Evolutionary conservation across 2,329 filamentous ascomycete species (phyloP), one percentile per base, ranked within the genome.

Genomic region (Aspergillus japonicus): DNA sequence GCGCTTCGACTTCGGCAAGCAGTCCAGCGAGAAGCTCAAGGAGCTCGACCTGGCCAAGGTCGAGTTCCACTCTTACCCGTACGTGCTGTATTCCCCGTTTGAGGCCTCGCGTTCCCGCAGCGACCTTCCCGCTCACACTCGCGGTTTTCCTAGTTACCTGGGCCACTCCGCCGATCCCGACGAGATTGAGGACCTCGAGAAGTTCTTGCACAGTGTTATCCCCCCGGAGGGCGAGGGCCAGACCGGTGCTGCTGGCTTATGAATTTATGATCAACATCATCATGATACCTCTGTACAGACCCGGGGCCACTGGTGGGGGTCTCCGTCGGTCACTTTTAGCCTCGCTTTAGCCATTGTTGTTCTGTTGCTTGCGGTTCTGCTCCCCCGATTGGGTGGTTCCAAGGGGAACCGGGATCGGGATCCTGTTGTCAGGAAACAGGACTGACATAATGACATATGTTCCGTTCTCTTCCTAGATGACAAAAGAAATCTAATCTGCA

Each of bases 111-210:
- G 51, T 39, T 16, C 1, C 2, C n/a, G 14, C 21, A n/a, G 10
- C 31, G 14, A 39, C 10, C 12, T 14, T 47, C 16, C 49, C 21
- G 35, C 50, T 29, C 52, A 59, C 58, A 56, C 58, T 69, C 10
- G 60, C 56, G 33, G 33, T 35, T 35, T 35, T 19, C 42, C 33
- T 56, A 91, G 88, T 60, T 84, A 84, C 11, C 84, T 97, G 72
- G 81, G 81, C 14, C 94, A 98, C 74, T 89, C 87, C 5, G 92
- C 92, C 2, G 88, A 87, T 66, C 82, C 87, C 5, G 80, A 89
- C 63, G 94, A 97, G 78, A 86, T 97, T 57, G 85, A 95, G 63
- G 90, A 96, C 67, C 81, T 97, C 19, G 91, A 95, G 77, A 75
- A 76, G 47, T 89, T 85, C 71, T 76, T 89, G 53, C 78, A 80